Evolutionary conservation across 2,329 filamentous ascomycete species (phyloP).

Genomic region (Magnaporthales sp.): DNA sequence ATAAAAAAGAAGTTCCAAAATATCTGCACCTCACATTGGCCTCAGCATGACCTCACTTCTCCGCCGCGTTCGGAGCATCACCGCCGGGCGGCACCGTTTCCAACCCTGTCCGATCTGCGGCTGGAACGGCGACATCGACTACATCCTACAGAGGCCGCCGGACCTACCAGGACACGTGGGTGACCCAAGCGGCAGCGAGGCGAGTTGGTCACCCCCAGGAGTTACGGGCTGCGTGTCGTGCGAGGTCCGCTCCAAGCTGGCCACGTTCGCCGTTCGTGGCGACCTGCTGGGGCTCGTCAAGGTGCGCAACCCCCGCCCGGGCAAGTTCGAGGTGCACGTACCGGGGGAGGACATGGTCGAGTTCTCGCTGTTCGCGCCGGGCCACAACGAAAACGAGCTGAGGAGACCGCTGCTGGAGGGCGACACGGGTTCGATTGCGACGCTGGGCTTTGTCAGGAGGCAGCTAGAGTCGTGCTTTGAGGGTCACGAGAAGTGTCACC

Average conservation of each 20-base stretch:
- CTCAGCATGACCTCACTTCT: background rate
- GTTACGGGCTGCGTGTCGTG: constrained; percentile 1
- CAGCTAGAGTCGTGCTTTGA: background rate
- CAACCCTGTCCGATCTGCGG: constrained; percentile 1
- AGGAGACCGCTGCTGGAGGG: background rate
- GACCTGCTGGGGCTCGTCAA: background rate
- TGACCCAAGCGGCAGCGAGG: background rate
- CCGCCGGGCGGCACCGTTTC: background rate
- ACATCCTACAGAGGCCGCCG: background rate
- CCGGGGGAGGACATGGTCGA: background rate
- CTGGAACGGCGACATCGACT: constrained; percentile 3
- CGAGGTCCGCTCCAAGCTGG: constrained; percentile 1
- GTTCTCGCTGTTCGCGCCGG: constrained; percentile 1
- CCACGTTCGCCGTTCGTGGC: background rate
- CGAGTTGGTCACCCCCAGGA: background rate
- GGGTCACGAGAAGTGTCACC: background rate
- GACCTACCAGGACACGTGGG: background rate
- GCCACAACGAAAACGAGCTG: background rate
- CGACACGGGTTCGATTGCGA: background rate
- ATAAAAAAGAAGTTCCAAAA: background rate
- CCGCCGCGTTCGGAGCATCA: background rate
- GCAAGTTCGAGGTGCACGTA: background rate
- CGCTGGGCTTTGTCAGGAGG: background rate
- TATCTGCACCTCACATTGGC: background rate
- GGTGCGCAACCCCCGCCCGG: constrained; percentile 1